Evolutionary conservation across 495 filamentous ascomycete species (phyloP).

Genomic region (Penicillium egyptiacum): DNA sequence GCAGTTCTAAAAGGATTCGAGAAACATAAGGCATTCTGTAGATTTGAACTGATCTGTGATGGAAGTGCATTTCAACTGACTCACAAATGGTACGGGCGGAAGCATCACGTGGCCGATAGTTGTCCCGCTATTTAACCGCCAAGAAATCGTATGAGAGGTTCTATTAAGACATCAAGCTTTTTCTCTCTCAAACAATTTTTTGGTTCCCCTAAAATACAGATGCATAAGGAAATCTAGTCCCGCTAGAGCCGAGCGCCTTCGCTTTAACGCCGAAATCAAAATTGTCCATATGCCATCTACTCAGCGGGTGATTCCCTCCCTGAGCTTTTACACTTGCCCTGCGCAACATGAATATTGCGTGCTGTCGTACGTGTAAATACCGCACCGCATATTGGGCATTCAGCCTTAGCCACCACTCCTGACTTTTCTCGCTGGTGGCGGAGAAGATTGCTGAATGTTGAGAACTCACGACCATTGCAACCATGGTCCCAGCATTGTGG

Average conservation of each 20-base stretch:
- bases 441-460: conserved; percentile 91
- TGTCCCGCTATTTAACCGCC: background rate
- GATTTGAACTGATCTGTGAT: conserved; percentile 4
- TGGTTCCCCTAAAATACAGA: background rate
- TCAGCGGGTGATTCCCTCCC: conserved; percentile 33
- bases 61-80: conserved; percentile 6
- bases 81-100: conserved; percentile 11
- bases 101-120: conserved; percentile 1
- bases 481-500: conserved; percentile 96
- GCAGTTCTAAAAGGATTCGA: background rate
- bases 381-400: conserved; percentile 83
- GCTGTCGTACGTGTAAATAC: conserved; percentile 92
- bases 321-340: conserved; percentile 80
- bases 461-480: conserved; percentile 91
- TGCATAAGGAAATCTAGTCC: background rate
- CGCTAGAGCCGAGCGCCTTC: background rate
- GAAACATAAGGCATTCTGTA: background rate
- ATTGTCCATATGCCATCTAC: conserved; percentile 14
- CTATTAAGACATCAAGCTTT: background rate
- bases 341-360: conserved; percentile 80
- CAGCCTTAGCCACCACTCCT: conserved; percentile 80
- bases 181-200: conserved; percentile 4
- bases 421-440: conserved; percentile 94
- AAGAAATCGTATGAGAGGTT: background rate
- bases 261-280: conserved; percentile 7